phyloP scores from a whole-genome alignment of 208 protist genomes.

The Kentomonas sorsogonicus region DNA sequence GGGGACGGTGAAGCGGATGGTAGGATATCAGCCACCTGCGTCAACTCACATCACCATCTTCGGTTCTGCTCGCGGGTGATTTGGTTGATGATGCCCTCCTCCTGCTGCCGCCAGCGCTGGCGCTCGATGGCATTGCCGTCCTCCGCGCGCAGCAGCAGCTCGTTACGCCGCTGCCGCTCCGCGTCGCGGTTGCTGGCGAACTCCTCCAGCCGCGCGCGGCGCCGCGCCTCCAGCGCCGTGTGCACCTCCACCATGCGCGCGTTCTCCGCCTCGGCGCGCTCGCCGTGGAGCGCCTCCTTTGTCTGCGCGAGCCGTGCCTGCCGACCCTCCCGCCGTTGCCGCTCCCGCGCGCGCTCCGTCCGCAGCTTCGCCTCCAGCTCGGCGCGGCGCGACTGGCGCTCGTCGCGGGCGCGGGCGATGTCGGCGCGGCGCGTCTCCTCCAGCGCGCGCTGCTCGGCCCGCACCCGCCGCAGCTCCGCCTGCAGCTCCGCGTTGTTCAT shows the following conservation, averaged over 20 bases:
- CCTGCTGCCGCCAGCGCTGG: constrained; percentile 64
- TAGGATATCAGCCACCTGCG: neutral
- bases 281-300: constrained; percentile 22
- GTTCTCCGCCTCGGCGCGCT: constrained; percentile 24
- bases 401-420: constrained; percentile 15
- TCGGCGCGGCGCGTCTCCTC: constrained; percentile 18
- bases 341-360: constrained; percentile 29
- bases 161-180: constrained; percentile 49
- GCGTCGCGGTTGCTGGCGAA: constrained; percentile 20
- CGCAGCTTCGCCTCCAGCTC: constrained; percentile 23
- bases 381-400: constrained; percentile 7
- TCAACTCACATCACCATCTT: neutral
- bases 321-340: constrained; percentile 21
- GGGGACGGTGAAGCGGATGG: neutral
- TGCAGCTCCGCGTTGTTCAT: constrained; percentile 19
- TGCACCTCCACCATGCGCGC: constrained; percentile 43
- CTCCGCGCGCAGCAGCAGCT: constrained; percentile 50
- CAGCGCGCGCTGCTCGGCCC: constrained; percentile 3
- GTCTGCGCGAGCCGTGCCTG: constrained; percentile 16
- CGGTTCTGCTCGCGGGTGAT: constrained; percentile 27
- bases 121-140: constrained; percentile 59
- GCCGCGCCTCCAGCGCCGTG: constrained; percentile 40
- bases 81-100: constrained; percentile 52
- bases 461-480: constrained; percentile 10
- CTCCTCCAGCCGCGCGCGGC: constrained; percentile 26